Base-by-base conservation (phyloP, 225 moss, liverwort and hornwort species). In the Bryoerythrophyllum caledonicum region DNA sequence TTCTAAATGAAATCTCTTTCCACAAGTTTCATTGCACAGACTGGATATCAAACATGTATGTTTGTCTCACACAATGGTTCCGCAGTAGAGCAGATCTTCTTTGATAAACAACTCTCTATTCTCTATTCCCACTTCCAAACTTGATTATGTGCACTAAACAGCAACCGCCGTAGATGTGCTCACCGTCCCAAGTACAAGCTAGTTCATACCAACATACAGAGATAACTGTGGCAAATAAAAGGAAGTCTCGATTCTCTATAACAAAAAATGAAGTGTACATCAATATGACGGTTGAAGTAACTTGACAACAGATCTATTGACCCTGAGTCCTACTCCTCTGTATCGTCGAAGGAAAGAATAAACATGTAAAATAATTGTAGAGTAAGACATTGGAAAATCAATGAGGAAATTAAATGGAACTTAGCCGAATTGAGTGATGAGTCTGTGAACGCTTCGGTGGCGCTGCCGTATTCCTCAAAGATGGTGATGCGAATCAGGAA, bases 1-100 rank as follows among this genome's bases (percentile, higher is more conserved):
- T 57, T 67, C 38, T 30, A 28, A 14, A 19, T 65, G 25, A 14
- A 30, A 63, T 73, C 41, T 74, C 59, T 74, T 53, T 52, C 59
- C n/a, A 15, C 70, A 51, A 52, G 37, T 24, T 44, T 15, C 44
- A 4, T 16, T 46, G 43, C n/a, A n/a, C 43, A 13, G 13, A 43
- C 12, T 43, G 46, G 44, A 15, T 46, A 46, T 46, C 1, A 16
- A 46, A 46, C 4, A 46, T 46, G 46, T 16, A 46, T 15, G 46
- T 46, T 5, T 16, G 41, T 12, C 41, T 12, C 41, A 41, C 32
- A 5, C 41, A 12, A 41, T 12, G 3, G 43, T 2, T 43, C 9
- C 9, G 13, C 43, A 43, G 0, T 0, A 13, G 2, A 16, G 10
- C 15, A 46, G 1, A 4, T 46, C 4, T 15, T 46, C 16, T 16